phyloP scores from a whole-genome alignment of 768 basidiomycete species.

The Rhizopogon vesiculosus region DNA sequence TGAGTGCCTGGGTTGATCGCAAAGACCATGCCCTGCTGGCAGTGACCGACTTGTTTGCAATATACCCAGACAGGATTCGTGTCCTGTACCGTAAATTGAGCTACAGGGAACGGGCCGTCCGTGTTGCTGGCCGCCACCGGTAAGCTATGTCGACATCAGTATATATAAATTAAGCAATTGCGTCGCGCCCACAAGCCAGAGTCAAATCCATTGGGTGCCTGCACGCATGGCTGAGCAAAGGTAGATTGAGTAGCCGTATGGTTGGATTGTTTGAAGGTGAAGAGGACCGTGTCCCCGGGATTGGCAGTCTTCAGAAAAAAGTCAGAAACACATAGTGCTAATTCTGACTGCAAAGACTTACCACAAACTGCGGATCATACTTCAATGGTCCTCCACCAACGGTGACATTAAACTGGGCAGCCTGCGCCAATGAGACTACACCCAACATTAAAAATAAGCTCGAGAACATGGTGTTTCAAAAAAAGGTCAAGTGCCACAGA shows the following conservation, averaged over 20 bases:
- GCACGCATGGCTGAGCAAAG: slow-evolving; percentile 43
- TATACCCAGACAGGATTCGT: slow-evolving; percentile 53
- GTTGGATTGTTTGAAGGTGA: slow-evolving; percentile 53
- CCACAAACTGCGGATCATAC: slow-evolving; percentile 15
- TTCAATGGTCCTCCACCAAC: slow-evolving; percentile 11
- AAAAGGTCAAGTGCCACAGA: neutral
- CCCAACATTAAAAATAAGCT: neutral
- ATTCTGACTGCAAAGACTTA: slow-evolving; percentile 10
- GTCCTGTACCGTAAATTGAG: slow-evolving; percentile 36
- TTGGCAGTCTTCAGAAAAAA: slow-evolving; percentile 33
- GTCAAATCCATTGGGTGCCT: slow-evolving; percentile 44
- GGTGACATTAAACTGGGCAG: slow-evolving; percentile 10
- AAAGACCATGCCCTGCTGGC: slow-evolving; percentile 61
- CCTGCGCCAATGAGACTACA: slow-evolving; percentile 2
- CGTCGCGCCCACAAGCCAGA: slow-evolving; percentile 45
- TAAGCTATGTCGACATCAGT: slow-evolving; percentile 30
- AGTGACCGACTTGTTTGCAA: slow-evolving; percentile 54
- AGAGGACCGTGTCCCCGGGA: slow-evolving; percentile 42
- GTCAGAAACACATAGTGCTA: neutral
- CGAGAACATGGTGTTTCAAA: neutral
- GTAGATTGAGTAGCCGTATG: slow-evolving; percentile 57
- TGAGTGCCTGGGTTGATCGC: slow-evolving; percentile 56
- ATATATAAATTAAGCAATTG: neutral
- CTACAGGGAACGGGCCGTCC: slow-evolving; percentile 39
- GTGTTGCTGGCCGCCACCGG: slow-evolving; percentile 41